Evolutionary conservation across 176 grass and related monocot genomes (phyloP).

Genomic region (Zea mays): DNA sequence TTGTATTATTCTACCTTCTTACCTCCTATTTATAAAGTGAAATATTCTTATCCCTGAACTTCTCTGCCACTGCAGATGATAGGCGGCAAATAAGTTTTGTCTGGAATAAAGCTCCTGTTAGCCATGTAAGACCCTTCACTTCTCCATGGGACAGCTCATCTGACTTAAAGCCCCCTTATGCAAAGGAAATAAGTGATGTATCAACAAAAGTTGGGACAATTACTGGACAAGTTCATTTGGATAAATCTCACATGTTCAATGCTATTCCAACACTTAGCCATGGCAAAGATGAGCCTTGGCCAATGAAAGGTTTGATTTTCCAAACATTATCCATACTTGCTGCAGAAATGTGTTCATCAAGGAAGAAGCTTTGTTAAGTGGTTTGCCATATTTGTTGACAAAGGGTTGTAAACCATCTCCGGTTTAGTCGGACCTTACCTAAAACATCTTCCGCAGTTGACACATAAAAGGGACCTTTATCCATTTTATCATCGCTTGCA

Average conservation of each 20-base stretch:
- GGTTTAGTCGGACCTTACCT: background rate
- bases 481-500: background rate
- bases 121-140: constrained; percentile 50
- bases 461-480: background rate
- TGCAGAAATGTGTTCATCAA: constrained; percentile 12
- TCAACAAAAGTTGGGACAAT: constrained; percentile 46
- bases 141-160: constrained; percentile 59
- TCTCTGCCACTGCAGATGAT: constrained; percentile 61
- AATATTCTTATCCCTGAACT: constrained; percentile 26
- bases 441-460: background rate
- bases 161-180: constrained; percentile 42
- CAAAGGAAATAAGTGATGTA: constrained; percentile 55
- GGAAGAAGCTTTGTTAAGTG: constrained; percentile 15
- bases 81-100: constrained; percentile 77
- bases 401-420: constrained; percentile 1
- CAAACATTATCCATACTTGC: constrained; percentile 45
- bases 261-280: constrained; percentile 44
- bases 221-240: constrained; percentile 59
- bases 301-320: constrained; percentile 51
- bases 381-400: background rate
- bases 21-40: background rate
- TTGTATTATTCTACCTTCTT: background rate
- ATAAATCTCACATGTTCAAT: constrained; percentile 44
- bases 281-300: constrained; percentile 56
- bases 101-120: constrained; percentile 70